Conservation (phyloP, 257 asterid genomes). For the Solanum pinnatisectum region DNA sequence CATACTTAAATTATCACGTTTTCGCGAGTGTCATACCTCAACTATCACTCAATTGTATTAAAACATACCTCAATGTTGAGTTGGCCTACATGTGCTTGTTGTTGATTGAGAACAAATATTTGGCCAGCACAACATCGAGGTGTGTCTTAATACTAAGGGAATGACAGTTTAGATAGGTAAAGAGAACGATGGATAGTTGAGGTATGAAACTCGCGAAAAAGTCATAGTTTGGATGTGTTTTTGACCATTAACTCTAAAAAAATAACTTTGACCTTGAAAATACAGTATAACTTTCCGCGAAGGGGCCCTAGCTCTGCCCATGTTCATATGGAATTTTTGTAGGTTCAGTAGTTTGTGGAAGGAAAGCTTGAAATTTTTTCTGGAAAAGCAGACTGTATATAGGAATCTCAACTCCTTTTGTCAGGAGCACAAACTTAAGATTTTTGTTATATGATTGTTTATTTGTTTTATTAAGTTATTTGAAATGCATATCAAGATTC, state of each 20-base stretch:
- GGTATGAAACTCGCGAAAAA: background rate
- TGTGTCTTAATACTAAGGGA: background rate
- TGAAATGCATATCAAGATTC: background rate
- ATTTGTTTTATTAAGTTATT: background rate
- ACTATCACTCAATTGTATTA: background rate
- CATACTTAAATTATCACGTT: background rate
- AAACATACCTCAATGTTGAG: background rate
- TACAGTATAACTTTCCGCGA: background rate
- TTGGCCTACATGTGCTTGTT: background rate
- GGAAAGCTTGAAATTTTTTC: constrained; percentile 38
- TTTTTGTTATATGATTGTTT: background rate
- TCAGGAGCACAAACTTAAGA: background rate
- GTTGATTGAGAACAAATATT: background rate
- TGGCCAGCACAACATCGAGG: background rate
- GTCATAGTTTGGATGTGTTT: background rate
- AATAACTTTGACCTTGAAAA: background rate
- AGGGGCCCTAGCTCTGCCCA: background rate
- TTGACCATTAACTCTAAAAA: background rate
- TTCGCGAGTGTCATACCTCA: background rate
- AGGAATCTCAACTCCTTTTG: background rate
- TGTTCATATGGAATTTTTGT: background rate
- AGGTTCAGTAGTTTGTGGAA: background rate
- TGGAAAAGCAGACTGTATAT: constrained; percentile 19
- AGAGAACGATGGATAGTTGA: background rate
- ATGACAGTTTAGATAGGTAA: background rate